Evolutionary conservation across 2,329 filamentous ascomycete species (phyloP).

Genomic region (Coniochaeta prunicola): DNA sequence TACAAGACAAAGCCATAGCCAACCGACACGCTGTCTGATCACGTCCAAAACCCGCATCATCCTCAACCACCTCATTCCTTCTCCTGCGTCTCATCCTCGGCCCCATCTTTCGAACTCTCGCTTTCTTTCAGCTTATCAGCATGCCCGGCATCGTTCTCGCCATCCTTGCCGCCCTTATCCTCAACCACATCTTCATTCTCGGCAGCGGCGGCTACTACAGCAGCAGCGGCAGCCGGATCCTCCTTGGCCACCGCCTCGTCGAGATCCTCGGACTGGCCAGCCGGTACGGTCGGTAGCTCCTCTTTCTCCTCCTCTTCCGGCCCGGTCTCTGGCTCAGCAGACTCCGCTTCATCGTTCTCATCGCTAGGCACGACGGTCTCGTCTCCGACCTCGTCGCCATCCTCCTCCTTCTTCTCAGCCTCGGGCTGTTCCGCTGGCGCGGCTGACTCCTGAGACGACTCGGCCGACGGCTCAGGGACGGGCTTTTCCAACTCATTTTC

Average conservation of each 20-base stretch:
- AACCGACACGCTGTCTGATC: too few species aligned
- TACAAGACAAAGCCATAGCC: background rate
- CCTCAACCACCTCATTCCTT: background rate
- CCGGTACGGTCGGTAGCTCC: background rate
- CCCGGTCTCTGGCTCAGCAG: background rate
- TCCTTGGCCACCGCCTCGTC: background rate
- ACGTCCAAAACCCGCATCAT: background rate
- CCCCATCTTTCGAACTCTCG: background rate
- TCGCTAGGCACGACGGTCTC: background rate
- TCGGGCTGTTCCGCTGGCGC: background rate
- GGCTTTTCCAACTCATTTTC: background rate
- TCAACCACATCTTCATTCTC: background rate
- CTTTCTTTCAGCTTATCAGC: background rate
- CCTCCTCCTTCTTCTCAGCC: background rate
- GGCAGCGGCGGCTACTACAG: background rate
- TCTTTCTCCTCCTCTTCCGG: background rate
- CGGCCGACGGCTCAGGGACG: background rate
- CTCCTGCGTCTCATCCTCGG: background rate
- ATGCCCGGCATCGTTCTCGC: background rate
- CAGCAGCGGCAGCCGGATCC: background rate
- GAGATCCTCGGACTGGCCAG: background rate
- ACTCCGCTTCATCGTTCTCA: background rate
- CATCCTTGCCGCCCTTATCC: background rate
- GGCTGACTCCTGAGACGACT: background rate
- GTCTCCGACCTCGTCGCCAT: conserved; percentile 1